phyloP scores from a whole-genome alignment of 495 filamentous ascomycete species.

The Platismatia glauca region DNA sequence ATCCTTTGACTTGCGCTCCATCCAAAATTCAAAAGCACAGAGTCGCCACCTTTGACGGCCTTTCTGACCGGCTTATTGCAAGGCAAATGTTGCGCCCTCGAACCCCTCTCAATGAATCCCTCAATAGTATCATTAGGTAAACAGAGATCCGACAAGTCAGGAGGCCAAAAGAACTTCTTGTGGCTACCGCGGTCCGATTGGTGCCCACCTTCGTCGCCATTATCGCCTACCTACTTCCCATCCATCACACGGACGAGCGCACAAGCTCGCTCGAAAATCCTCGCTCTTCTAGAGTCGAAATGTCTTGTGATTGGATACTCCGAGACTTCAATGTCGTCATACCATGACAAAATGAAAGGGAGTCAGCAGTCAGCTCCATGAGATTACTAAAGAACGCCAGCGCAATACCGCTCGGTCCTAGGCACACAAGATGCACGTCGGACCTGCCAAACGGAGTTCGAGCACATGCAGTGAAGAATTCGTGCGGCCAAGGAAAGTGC shows the following conservation, averaged over 20 bases:
- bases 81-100: not conserved
- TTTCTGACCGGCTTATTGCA: not conserved
- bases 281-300: not conserved
- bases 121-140: no score
- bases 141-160: not conserved
- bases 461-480: not conserved
- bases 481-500: not conserved
- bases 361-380: not conserved
- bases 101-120: no score
- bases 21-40: no score
- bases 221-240: not conserved
- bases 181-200: constrained; percentile 8
- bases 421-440: not conserved
- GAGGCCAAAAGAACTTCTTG: not conserved
- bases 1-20: no score
- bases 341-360: not conserved
- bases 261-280: not conserved
- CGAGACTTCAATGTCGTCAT: not conserved
- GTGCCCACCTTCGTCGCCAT: constrained; percentile 15
- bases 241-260: not conserved
- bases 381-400: not conserved
- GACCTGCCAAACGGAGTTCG: not conserved
- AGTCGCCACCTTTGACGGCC: not conserved
- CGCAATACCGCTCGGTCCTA: not conserved
- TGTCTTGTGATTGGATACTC: not conserved